phyloP scores from a whole-genome alignment of 176 grass and related monocot species.

The Carex parvula region DNA sequence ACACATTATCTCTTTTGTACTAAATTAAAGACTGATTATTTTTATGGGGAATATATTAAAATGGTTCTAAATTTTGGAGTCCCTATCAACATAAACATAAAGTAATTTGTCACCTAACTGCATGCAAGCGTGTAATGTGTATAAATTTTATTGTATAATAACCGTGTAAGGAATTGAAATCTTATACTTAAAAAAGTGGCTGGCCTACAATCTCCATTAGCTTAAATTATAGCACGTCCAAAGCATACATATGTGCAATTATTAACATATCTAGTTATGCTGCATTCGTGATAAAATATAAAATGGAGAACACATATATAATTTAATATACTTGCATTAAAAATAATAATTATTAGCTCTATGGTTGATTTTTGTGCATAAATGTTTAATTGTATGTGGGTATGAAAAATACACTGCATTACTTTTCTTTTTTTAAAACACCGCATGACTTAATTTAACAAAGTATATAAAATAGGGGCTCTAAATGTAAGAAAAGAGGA shows the following conservation, averaged over 20 bases:
- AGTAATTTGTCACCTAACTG: neutral
- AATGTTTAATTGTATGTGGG: neutral
- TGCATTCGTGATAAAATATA: neutral
- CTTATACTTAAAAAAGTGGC: neutral
- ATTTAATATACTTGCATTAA: neutral
- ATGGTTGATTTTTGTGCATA: neutral
- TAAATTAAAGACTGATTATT: no score
- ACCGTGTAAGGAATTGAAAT: neutral
- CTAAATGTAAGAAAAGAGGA: neutral
- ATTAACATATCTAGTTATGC: slow-evolving; percentile 11
- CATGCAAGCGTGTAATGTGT: neutral
- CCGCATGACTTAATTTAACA: neutral
- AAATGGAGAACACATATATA: neutral
- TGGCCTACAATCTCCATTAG: neutral
- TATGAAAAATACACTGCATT: neutral
- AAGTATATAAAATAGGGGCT: neutral
- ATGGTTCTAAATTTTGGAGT: neutral
- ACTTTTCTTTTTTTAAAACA: neutral
- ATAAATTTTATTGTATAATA: neutral
- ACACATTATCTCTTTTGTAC: no score
- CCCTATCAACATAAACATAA: neutral
- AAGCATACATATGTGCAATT: neutral
- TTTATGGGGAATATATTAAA: neutral
- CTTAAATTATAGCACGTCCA: neutral
- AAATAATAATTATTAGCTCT: neutral